Evolutionary conservation across 176 grass and related monocot genomes (phyloP).

Genomic region (Bothriochloa decipiens): DNA sequence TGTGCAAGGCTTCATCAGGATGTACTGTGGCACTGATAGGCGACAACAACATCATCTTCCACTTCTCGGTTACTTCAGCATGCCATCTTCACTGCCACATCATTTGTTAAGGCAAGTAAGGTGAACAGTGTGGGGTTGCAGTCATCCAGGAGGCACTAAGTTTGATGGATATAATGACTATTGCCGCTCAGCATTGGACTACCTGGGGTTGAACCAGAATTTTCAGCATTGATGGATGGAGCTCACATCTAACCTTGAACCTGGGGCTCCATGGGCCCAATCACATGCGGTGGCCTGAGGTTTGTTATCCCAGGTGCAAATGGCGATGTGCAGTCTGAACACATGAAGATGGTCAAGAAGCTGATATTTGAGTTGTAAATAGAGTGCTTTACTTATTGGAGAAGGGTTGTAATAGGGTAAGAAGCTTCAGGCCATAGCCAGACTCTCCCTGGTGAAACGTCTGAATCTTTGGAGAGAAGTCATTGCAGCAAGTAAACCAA

Average conservation of each 20-base stretch:
- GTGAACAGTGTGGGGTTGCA: slow-evolving; percentile 41
- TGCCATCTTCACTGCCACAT: slow-evolving; percentile 79
- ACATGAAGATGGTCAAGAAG: slow-evolving; percentile 53
- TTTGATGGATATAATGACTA: no score
- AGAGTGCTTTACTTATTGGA: neutral
- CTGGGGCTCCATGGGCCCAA: no score
- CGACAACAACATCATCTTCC: slow-evolving; percentile 53
- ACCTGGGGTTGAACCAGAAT: no score
- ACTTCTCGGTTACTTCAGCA: slow-evolving; percentile 83
- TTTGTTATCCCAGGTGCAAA: no score
- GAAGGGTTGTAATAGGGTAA: slow-evolving; percentile 25
- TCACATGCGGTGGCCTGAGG: no score
- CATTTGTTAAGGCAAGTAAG: slow-evolving; percentile 55
- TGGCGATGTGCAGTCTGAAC: no score
- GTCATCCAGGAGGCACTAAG: no score
- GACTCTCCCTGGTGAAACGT: neutral
- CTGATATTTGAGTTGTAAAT: slow-evolving; percentile 62
- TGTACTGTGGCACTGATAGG: slow-evolving; percentile 77
- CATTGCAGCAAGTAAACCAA: no score
- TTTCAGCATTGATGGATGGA: no score
- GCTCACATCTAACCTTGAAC: no score
- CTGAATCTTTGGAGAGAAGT: no score
- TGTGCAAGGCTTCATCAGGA: slow-evolving; percentile 42
- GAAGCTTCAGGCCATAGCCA: slow-evolving; percentile 9
- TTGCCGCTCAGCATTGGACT: no score